Base-by-base conservation (phyloP, 371 early-diverging fungal species). In the Mortierella sp. region DNA sequence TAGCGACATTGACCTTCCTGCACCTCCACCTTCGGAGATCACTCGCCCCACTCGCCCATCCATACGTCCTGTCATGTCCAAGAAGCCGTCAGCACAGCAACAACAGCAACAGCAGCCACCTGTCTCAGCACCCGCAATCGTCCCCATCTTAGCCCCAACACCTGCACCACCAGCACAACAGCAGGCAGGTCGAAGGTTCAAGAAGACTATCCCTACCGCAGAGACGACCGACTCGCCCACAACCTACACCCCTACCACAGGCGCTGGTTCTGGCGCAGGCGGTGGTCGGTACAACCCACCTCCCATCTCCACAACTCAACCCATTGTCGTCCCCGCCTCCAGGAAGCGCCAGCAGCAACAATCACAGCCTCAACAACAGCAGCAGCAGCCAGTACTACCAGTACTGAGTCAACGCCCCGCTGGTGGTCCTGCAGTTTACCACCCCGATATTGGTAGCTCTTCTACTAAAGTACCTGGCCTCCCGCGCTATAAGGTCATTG, bases 401-500 rank as follows among this genome's bases (percentile, higher is more conserved):
- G 34, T 60, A 31, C 11, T 42, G 52, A 21, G 31, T 3, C 68
- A 60, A 24, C 31, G 52, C 38, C 68, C 76, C n/a, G 76, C 70
- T 21, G 50, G 50, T 10, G 26, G 76, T 63, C 68, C 68, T 16
- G 38, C 50, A 14, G 45, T 63, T 70, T 76, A 76, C 50, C 55
- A 74, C 45, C 76, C 76, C 10, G 70, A 76, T 3, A 44, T 68
- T 19, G 45, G 50, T 26, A n/a, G 70, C 24, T 76, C 76, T 6
- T 38, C 70, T 0, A 34, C 68, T 9, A 68, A 8, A 1, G 5
- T 21, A 38, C 9, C 73, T 9, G 55, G 16, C 11, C 45, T 21
- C n/a, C 54, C 77, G 10, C 77, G 71, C 21, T 58, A 48, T 45
- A 71, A 47, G 34, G 38, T 77, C 48, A 57, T 58, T 34, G 72